phyloP scores from a whole-genome alignment of 768 basidiomycete genomes.

The Lactifluus subvellereus region DNA sequence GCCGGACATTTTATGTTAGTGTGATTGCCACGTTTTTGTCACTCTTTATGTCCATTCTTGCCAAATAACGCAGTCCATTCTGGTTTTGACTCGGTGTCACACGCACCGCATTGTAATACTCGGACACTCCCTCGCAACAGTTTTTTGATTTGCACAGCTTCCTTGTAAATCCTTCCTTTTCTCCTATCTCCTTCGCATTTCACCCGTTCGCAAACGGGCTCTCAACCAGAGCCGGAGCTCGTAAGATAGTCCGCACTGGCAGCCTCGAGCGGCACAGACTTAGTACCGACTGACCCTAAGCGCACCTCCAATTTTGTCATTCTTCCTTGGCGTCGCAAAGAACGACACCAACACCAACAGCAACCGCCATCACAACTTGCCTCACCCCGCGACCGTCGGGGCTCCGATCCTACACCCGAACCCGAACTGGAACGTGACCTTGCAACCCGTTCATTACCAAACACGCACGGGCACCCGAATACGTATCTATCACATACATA shows the following conservation, averaged over 20 bases:
- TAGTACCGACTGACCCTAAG: background rate
- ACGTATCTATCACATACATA: constrained; percentile 3
- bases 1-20: background rate
- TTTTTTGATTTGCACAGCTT: background rate
- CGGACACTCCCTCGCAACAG: background rate
- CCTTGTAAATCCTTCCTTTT: background rate
- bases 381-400: background rate
- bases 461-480: background rate
- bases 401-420: constrained; percentile 5
- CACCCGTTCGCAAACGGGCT: background rate
- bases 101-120: constrained; percentile 7
- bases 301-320: background rate
- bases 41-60: constrained; percentile 11
- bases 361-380: background rate
- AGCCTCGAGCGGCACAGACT: background rate
- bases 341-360: constrained; percentile 1
- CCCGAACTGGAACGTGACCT: constrained; percentile 6
- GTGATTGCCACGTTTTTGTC: constrained; percentile 6
- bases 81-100: background rate
- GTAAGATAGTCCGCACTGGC: background rate
- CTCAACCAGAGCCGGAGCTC: background rate
- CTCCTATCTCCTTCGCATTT: background rate
- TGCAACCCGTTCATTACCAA: background rate
- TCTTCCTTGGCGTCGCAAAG: constrained; percentile 9
- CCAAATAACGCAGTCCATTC: constrained; percentile 1